phyloP scores from a whole-genome alignment of 2,329 filamentous ascomycete genomes.

The Fusarium oxysporum region DNA sequence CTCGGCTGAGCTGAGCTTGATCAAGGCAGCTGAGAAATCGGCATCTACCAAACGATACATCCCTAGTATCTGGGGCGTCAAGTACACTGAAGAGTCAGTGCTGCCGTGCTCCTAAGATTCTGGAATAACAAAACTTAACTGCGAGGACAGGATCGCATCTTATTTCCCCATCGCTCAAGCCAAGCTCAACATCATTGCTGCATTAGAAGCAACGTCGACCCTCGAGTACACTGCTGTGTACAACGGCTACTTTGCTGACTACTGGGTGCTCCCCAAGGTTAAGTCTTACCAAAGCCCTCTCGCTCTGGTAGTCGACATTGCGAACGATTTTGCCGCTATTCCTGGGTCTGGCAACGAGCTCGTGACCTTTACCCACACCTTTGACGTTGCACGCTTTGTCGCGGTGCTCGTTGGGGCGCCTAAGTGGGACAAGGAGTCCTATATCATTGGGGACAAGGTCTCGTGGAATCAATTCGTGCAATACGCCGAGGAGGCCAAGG shows the following conservation, averaged over 20 bases:
- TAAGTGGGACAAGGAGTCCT: background rate
- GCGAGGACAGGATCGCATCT: background rate
- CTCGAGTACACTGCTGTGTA: background rate
- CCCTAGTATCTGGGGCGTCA: background rate
- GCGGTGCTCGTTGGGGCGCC: accelerated
- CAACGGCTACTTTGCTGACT: background rate
- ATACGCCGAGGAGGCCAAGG: background rate
- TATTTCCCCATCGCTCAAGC: background rate
- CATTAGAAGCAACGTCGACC: background rate
- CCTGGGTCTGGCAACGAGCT: background rate
- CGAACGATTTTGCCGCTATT: background rate
- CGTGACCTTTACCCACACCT: background rate
- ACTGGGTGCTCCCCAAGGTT: background rate
- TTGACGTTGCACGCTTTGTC: background rate
- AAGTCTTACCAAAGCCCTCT: background rate
- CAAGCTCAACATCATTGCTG: background rate
- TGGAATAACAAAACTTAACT: background rate
- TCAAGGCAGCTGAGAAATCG: background rate
- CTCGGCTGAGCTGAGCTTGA: background rate
- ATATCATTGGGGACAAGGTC: background rate
- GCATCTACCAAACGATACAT: background rate
- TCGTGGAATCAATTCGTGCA: constrained; percentile 2
- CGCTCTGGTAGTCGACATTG: background rate
- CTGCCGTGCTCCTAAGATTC: background rate
- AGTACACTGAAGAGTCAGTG: background rate